phyloP scores from a whole-genome alignment of 176 grass and related monocot species.

The Microstegium vimineum region DNA sequence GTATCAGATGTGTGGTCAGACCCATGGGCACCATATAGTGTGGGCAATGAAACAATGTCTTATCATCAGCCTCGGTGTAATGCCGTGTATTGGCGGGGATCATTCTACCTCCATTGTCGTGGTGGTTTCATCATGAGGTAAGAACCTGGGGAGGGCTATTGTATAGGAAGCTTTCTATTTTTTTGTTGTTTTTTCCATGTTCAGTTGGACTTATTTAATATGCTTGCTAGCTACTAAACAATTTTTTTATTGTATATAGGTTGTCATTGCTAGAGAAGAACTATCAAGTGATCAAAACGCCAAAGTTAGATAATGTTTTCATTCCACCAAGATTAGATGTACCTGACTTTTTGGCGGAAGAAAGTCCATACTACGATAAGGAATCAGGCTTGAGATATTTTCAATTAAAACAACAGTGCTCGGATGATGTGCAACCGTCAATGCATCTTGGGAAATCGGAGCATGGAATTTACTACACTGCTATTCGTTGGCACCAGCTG shows the following conservation, averaged over 20 bases:
- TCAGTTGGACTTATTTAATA: not conserved
- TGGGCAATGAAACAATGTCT: not conserved
- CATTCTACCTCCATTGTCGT: not conserved
- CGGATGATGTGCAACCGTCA: not conserved
- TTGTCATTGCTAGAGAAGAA: not conserved
- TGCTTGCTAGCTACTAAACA: not conserved
- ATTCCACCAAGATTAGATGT: not conserved
- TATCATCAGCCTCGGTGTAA: not conserved
- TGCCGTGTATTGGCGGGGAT: not conserved
- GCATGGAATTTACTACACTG: conserved; percentile 6
- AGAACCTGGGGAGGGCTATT: not conserved
- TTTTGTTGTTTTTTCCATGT: not conserved
- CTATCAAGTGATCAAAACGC: not conserved
- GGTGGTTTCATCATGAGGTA: conserved; percentile 7
- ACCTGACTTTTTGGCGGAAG: not conserved
- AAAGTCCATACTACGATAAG: not conserved
- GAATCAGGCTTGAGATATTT: not conserved
- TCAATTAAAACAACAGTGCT: not conserved
- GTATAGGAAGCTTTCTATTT: not conserved
- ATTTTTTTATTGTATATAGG: not conserved
- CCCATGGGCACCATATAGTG: not conserved
- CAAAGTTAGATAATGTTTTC: not conserved
- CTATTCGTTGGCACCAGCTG: not conserved
- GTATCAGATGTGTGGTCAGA: not conserved
- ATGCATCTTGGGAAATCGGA: not conserved